Evolutionary conservation across 371 early-diverging fungal species (phyloP).

Genomic region (Mucor indicus): DNA sequence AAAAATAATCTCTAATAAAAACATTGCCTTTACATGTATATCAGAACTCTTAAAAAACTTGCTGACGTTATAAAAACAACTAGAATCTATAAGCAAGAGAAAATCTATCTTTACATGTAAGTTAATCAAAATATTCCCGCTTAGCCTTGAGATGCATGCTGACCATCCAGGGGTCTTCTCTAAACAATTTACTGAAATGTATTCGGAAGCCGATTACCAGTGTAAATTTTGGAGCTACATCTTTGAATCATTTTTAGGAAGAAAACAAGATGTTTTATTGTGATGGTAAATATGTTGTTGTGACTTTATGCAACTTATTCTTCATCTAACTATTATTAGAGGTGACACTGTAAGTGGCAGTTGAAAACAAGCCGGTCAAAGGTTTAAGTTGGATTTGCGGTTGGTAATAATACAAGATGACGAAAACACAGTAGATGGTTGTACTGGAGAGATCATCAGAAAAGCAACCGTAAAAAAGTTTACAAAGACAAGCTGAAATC

Average conservation of each 20-base stretch:
- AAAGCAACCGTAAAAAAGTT: conserved; percentile 16
- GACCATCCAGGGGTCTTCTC: conserved; percentile 12
- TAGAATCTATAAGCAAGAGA: conserved; percentile 7
- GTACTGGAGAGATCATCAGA: conserved; percentile 15
- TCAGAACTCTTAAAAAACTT: conserved; percentile 5
- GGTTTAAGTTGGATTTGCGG: conserved; percentile 11
- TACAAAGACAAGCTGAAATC: conserved; percentile 21
- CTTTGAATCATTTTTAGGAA: conserved; percentile 17
- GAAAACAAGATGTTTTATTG: conserved; percentile 12
- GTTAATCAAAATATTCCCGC: conserved; percentile 6
- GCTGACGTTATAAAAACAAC: conserved; percentile 1
- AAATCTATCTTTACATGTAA: conserved; percentile 9
- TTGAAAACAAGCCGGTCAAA: conserved; percentile 13
- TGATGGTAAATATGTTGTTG: conserved; percentile 18
- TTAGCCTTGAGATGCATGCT: conserved; percentile 15
- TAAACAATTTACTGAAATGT: conserved; percentile 12
- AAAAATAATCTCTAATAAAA: conserved; percentile 21
- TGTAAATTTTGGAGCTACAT: conserved; percentile 16
- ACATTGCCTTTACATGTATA: conserved; percentile 11
- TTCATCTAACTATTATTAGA: conserved; percentile 16
- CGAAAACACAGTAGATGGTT: conserved; percentile 11
- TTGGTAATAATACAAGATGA: conserved; percentile 16
- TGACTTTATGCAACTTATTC: conserved; percentile 14
- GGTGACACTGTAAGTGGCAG: conserved; percentile 12
- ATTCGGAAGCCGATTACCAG: conserved; percentile 18